These are phyloP conservation scores for Neurospora tetraspora DNA, from an alignment of 495 filamentous ascomycete genomes.

Conservation along the genomic window DNA sequence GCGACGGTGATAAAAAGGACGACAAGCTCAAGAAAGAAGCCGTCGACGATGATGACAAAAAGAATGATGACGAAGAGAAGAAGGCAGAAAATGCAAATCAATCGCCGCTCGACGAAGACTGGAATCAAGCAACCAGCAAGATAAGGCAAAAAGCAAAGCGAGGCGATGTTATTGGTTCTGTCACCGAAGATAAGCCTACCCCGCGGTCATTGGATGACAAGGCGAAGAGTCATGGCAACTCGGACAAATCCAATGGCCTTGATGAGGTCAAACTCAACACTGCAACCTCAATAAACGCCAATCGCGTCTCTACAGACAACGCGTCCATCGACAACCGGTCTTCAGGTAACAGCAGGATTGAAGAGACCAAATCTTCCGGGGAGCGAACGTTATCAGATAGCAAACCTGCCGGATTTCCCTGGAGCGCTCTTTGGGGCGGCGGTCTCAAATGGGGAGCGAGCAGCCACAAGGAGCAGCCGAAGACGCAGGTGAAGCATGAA, in stretches of 20 bases:
- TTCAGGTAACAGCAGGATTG: neutral
- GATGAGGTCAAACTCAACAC: constrained; percentile 42
- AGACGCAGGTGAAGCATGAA: constrained; percentile 12
- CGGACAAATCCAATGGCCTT: constrained; percentile 27
- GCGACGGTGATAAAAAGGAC: constrained; percentile 17
- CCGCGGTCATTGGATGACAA: neutral
- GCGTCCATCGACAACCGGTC: constrained; percentile 11
- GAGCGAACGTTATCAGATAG: neutral
- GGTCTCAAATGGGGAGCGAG: neutral
- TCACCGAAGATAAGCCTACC: neutral
- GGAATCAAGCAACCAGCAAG: neutral
- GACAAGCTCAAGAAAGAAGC: constrained; percentile 24
- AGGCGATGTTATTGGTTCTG: neutral
- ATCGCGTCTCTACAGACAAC: constrained; percentile 21
- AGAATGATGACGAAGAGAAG: constrained; percentile 11
- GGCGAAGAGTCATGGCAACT: constrained; percentile 7
- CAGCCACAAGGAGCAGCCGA: neutral
- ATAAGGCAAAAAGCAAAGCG: neutral
- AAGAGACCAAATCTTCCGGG: neutral
- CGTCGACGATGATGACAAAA: constrained; percentile 19
- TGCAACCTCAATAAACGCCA: constrained; percentile 27
- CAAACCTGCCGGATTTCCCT: neutral
- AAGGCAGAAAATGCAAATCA: constrained; percentile 15
- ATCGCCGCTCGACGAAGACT: constrained; percentile 14
- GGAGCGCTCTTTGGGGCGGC: neutral